These are phyloP conservation scores for Sanghuangporus weigelae DNA, from an alignment of 1,284 basidiomycete genomes.

Conservation along the genomic window DNA sequence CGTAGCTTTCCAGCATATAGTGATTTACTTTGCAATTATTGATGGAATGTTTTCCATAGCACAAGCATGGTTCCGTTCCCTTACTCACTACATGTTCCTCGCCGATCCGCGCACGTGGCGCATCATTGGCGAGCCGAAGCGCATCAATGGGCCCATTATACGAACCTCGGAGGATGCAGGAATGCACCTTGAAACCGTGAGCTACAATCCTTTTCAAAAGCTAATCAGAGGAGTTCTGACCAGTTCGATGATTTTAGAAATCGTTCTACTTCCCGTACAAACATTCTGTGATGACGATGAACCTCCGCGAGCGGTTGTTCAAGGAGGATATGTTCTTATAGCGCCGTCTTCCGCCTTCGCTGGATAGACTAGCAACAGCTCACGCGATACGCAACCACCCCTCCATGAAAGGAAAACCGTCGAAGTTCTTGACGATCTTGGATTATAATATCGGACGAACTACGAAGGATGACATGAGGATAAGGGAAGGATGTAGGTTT, in stretches of 20 bases:
- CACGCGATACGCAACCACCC: too few species aligned
- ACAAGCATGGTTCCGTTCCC: conserved; percentile 40
- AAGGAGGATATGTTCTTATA: conserved; percentile 14
- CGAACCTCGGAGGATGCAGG: conserved; percentile 26
- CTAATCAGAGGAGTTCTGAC: too few species aligned
- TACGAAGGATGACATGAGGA: too few species aligned
- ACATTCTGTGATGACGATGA: conserved; percentile 15
- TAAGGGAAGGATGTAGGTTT: too few species aligned
- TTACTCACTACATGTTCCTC: conserved; percentile 46
- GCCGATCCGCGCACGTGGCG: conserved; percentile 42
- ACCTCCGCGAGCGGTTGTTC: conserved; percentile 15
- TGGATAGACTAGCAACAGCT: too few species aligned
- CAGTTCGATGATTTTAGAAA: neutral
- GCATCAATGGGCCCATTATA: conserved; percentile 32
- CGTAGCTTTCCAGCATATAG: conserved; percentile 17
- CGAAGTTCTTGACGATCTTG: too few species aligned
- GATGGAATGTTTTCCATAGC: conserved; percentile 25
- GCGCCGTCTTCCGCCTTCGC: too few species aligned
- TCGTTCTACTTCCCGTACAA: conserved; percentile 17
- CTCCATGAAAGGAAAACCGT: too few species aligned
- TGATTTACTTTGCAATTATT: neutral
- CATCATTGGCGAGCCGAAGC: conserved; percentile 43
- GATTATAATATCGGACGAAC: too few species aligned
- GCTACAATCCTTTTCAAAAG: too few species aligned
- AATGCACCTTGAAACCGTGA: conserved; percentile 32